Evolutionary conservation across 2,329 filamentous ascomycete genomes (phyloP), one percentile per base, ranked within the genome.

Genomic region (Aspergillus amoenus): DNA sequence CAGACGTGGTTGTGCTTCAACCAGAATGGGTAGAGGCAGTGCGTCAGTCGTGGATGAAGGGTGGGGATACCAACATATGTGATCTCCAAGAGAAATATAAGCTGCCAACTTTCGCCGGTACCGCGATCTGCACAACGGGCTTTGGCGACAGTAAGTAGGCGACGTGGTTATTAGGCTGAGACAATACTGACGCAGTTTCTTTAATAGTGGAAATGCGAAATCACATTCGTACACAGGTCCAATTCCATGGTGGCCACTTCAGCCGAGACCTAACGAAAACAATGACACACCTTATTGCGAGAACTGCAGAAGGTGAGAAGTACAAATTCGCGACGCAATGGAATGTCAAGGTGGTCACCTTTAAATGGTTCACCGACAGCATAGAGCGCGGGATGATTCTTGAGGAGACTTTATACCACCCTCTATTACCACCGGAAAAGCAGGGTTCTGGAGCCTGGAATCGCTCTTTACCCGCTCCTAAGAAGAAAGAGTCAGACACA

Each of bases 231-330:
- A 80, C 87, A 18, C 83, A 82, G 21, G 85, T 93, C 61, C 78
- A 79, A 42, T 73, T 80, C 15, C 86, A 95, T 68, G 93, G 93
- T 32, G 94, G 88, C n/a, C 79, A 84, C 53, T 97, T 97, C 71
- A 88, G 89, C 27, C 91, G 90, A 55, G 93, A 99, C 70, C 81
- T 99, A 52, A 96, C 92, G 9, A 91, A 88, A 68, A 82, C 81
- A 53, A 90, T 95, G 62, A 96, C 92, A 2, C 94, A 99, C 73
- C 82, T 99, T 15, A 88, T 99, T 62, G 91, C 91, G 32, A 84
- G 84, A 60, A 84, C 83, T 50, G 87, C 93, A 8, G 84, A 90
- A 62, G 93, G 94, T 21, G 90, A 91, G 59, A 99, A 99, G 73
- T 99, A 96, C 72, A 84, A 85, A 55, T 91, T 91, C 55, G 94